Evolutionary conservation across 2,329 filamentous ascomycete species (phyloP).

Genomic region (Botrytis paeoniae): DNA sequence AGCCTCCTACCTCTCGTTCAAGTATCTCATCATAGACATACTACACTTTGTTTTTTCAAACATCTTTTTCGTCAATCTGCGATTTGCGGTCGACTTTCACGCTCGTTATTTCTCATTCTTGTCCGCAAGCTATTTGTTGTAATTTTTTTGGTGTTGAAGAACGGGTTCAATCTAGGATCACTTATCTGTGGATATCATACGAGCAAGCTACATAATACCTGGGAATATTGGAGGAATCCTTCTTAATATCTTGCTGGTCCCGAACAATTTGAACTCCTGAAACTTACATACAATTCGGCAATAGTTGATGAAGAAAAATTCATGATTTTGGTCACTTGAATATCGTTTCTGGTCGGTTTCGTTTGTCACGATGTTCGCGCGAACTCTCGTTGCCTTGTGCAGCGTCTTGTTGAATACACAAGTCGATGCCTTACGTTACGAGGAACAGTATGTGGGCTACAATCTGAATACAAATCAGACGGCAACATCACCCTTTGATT

Average conservation of each 20-base stretch:
- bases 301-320: slow-evolving; percentile 13
- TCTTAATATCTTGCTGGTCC: slow-evolving; percentile 11
- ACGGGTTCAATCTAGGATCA: not conserved
- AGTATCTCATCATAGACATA: slow-evolving; percentile 14
- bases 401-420: slow-evolving; percentile 16
- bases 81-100: slow-evolving; percentile 19
- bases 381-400: slow-evolving; percentile 15
- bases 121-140: not conserved
- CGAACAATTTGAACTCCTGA: not conserved
- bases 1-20: slow-evolving; percentile 15
- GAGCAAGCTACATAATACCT: not conserved
- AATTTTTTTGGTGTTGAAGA: slow-evolving; percentile 8
- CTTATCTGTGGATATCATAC: slow-evolving; percentile 7
- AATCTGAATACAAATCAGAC: slow-evolving; percentile 55
- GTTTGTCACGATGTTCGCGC: slow-evolving; percentile 19
- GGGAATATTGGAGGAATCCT: not conserved
- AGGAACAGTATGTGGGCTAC: slow-evolving; percentile 18
- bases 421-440: slow-evolving; percentile 19
- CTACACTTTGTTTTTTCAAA: slow-evolving; percentile 1
- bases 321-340: slow-evolving; percentile 20
- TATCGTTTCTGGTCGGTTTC: slow-evolving; percentile 17
- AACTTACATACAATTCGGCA: not conserved
- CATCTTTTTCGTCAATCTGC: slow-evolving; percentile 16
- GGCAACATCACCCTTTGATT: slow-evolving; percentile 55
- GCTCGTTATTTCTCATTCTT: slow-evolving; percentile 17